Evolutionary conservation across 139 green algal species (phyloP).

Genomic region (Desmodesmus armatus): DNA sequence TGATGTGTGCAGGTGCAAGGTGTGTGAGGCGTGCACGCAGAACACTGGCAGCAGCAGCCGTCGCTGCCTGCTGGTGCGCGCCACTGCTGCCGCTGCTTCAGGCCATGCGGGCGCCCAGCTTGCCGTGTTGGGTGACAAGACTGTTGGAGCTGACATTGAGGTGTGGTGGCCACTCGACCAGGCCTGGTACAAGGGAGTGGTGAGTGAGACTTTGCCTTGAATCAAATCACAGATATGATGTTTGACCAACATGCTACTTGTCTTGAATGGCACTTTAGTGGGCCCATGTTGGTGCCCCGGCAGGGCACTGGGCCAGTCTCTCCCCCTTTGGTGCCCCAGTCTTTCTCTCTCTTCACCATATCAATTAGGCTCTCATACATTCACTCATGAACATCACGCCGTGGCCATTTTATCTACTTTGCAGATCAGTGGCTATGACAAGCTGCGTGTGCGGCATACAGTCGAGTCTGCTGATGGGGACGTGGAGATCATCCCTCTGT

Average conservation of each 20-base stretch:
- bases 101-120: constrained; percentile 66
- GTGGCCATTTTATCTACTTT: neutral
- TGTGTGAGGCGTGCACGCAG: constrained; percentile 49
- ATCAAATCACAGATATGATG: neutral
- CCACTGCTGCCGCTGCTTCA: constrained; percentile 74
- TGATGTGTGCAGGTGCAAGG: constrained; percentile 42
- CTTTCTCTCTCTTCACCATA: neutral
- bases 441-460: neutral
- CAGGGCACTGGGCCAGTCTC: neutral
- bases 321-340: neutral
- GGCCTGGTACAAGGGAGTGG: constrained; percentile 60
- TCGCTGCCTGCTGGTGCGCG: constrained; percentile 79
- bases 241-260: neutral
- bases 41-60: constrained; percentile 45
- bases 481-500: neutral
- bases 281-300: too few species aligned
- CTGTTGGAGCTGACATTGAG: constrained; percentile 73
- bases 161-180: constrained; percentile 66
- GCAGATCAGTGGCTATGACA: neutral
- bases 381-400: neutral
- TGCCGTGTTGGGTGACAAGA: constrained; percentile 67
- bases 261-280: neutral
- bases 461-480: neutral
- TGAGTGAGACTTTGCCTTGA: constrained; percentile 23
- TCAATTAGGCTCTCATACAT: neutral